These are phyloP conservation scores for Trametes sanguinea DNA, from an alignment of 768 basidiomycete species.

Conservation along the genomic window DNA sequence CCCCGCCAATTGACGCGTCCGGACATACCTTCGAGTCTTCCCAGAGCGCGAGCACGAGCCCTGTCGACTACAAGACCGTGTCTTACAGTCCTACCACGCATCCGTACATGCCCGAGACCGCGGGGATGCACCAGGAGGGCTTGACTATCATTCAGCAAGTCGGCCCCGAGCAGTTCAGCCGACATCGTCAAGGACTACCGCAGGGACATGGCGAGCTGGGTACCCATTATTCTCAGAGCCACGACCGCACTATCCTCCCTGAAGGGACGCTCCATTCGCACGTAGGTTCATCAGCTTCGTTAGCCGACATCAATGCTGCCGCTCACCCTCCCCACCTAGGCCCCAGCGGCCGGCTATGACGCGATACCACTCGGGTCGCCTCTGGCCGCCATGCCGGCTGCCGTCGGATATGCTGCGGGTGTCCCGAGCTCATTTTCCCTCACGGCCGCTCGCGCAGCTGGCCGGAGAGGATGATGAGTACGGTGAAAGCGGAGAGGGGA, in stretches of 20 bases:
- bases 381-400: slow-evolving; percentile 9
- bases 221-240: slow-evolving; percentile 17
- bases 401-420: slow-evolving; percentile 12
- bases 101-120: slow-evolving; percentile 3
- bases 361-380: slow-evolving; percentile 20
- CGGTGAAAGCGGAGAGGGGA: slow-evolving; percentile 3
- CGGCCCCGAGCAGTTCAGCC: slow-evolving; percentile 15
- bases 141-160: slow-evolving; percentile 16
- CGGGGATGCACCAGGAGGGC: slow-evolving; percentile 1
- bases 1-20: neutral
- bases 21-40: slow-evolving; percentile 5
- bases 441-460: slow-evolving; percentile 1
- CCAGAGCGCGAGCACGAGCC: slow-evolving; percentile 17
- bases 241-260: slow-evolving; percentile 17
- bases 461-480: slow-evolving; percentile 1
- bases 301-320: slow-evolving; percentile 25
- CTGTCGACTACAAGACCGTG: slow-evolving; percentile 12
- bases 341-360: slow-evolving; percentile 25
- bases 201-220: slow-evolving; percentile 3
- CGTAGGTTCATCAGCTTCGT: slow-evolving; percentile 25
- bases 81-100: slow-evolving; percentile 14
- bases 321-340: slow-evolving; percentile 24
- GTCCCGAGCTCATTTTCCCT: slow-evolving; percentile 1
- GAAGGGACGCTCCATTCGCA: slow-evolving; percentile 15
- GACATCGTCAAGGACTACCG: slow-evolving; percentile 15